A percentile compares a stretch with the other conserved stretches of the same genome.
phyloP scores from a whole-genome alignment of 306 rosid species.

The Acacia acuminata region DNA sequence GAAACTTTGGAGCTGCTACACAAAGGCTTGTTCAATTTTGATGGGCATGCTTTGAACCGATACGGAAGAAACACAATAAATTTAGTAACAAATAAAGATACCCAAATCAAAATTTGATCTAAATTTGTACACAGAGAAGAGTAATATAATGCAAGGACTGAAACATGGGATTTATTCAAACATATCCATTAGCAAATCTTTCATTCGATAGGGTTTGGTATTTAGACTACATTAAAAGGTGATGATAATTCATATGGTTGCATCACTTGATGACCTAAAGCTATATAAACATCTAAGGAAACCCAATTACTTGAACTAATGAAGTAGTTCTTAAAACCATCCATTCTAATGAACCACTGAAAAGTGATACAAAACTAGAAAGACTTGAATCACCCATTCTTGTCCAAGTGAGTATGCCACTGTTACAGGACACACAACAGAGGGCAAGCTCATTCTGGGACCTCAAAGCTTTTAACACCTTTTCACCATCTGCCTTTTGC shows the following conservation, averaged over 20 bases:
- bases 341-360: neutral
- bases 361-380: neutral
- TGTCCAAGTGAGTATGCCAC: neutral
- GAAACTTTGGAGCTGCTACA: conserved; percentile 81
- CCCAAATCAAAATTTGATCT: neutral
- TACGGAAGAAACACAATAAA: neutral
- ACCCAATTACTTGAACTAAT: conserved; percentile 5
- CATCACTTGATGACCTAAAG: neutral
- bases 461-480: neutral
- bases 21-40: conserved; percentile 42
- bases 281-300: neutral
- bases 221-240: neutral
- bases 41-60: conserved; percentile 29
- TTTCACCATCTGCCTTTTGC: neutral
- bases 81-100: conserved; percentile 8
- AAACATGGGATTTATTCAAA: neutral
- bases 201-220: neutral
- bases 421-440: neutral
- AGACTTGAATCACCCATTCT: neutral
- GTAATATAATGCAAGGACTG: neutral
- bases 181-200: neutral
- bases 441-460: neutral
- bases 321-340: neutral
- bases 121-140: neutral
- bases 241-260: neutral